These are phyloP conservation scores for Cryptosporidium muris DNA, from an alignment of 169 alveolate species.

Conservation along the genomic window DNA sequence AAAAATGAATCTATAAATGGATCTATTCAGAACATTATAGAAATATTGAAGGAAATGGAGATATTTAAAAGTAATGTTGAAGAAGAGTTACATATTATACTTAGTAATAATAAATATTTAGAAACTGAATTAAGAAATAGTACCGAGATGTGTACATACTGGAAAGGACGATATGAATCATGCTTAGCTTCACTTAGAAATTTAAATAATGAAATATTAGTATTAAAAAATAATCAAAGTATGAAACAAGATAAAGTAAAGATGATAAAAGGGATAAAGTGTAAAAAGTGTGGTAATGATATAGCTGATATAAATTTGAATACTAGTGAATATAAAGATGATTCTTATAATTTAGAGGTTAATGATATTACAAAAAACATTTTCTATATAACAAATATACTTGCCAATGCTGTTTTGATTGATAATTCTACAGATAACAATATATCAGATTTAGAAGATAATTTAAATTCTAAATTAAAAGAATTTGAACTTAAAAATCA, in stretches of 20 bases:
- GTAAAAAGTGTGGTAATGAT: conserved; percentile 56
- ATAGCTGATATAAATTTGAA: conserved; percentile 31
- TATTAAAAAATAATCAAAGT: conserved; percentile 26
- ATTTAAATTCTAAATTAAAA: conserved; percentile 11
- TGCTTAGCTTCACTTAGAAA: conserved; percentile 31
- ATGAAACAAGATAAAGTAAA: conserved; percentile 23
- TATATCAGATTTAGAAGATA: conserved; percentile 25
- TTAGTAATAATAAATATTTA: conserved; percentile 21
- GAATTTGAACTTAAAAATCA: conserved; percentile 6
- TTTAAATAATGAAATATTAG: conserved; percentile 22
- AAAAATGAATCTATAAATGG: background rate
- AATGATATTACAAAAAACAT: conserved; percentile 24
- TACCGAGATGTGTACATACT: conserved; percentile 25
- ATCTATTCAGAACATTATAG: conserved; percentile 5
- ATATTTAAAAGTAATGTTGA: conserved; percentile 13
- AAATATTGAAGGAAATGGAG: conserved; percentile 9
- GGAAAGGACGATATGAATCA: conserved; percentile 54
- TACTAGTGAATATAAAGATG: conserved; percentile 3
- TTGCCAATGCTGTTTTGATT: background rate
- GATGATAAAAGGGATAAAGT: conserved; percentile 28
- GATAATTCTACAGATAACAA: background rate
- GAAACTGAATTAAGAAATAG: conserved; percentile 20
- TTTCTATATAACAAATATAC: conserved; percentile 15
- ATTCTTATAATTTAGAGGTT: background rate
- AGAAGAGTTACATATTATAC: conserved; percentile 21